Evolutionary conservation across 2,329 filamentous ascomycete species (phyloP), one percentile per base, ranked within the genome.

Genomic region (Sclerotinia trifoliorum): DNA sequence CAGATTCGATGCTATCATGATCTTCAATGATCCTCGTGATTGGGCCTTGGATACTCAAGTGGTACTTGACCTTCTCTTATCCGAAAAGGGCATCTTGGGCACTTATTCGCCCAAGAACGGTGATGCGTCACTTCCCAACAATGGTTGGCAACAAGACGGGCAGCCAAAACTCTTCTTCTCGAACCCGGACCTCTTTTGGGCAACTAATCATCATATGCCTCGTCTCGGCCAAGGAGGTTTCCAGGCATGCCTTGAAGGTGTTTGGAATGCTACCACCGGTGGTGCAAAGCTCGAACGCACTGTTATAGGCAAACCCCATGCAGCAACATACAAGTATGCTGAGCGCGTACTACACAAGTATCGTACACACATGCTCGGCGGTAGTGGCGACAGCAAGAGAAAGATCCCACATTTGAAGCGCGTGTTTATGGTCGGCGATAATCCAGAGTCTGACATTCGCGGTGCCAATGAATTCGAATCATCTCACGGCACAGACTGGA

Each of bases 391-490:
- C 13, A 26, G 13, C 15, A 66, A 58, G 46, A 71, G 76, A 35
- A 72, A 74, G 42, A 68, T 79, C 3, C 78, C 75, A 26, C 83
- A 84, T n/a, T 79, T 97, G 67, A 83, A 84, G 74, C 86, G 84
- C 55, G 93, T 98, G 15, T 98, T 96, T 80, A 98, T 98, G 94
- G 86, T 98, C 54, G 95, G 95, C 7, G 91, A 94, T 76, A 94
- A 94, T 75, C 91, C 91, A 6, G 92, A 92, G 76, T 95, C 91
- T 73, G 95, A 99, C 78, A 97, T 99, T 72, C 83, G 87, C 6
- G 95, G 95, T 7, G 94, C 92, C 26, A 96, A 96, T 77, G 84
- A 85, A 57, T 97, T 90, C 76, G 76, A 81, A 56, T 91, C 90
- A 71, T 81, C 84, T 5, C 80, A 84, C 68, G 89, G 89, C 11